phyloP scores from a whole-genome alignment of 2,329 filamentous ascomycete species.

The Diaporthe longicolla region DNA sequence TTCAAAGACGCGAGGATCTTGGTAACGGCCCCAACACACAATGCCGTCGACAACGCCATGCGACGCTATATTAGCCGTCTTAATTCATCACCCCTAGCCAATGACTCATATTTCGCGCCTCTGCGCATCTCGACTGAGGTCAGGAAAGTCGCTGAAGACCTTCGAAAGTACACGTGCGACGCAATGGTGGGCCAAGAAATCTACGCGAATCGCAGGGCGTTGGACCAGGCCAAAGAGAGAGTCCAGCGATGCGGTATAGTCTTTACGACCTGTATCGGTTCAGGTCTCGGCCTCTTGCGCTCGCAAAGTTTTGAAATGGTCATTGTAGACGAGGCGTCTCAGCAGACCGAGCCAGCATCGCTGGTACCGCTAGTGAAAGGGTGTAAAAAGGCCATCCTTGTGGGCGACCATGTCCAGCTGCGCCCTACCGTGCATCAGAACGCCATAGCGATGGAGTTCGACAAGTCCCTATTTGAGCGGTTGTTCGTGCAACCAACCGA shows the following conservation, averaged over 20 bases:
- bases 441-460: not conserved
- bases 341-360: not conserved
- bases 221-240: not conserved
- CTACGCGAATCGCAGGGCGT: not conserved
- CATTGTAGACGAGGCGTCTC: not conserved
- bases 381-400: not conserved
- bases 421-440: not conserved
- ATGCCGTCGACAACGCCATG: not conserved
- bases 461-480: not conserved
- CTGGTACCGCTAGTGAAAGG: not conserved
- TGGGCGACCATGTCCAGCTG: not conserved
- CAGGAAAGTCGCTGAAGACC: not conserved
- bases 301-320: not conserved
- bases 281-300: not conserved
- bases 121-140: not conserved
- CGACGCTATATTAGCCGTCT: not conserved
- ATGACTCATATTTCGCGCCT: not conserved
- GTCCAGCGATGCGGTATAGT: not conserved
- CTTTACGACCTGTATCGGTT: not conserved
- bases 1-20: not conserved
- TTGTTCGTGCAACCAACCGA: not conserved
- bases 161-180: not conserved
- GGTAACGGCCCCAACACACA: not conserved
- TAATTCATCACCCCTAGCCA: no score
- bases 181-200: not conserved